Percentiles rank a stretch among this genome's conserved stretches.
These are phyloP conservation scores for Alisma plantagoaquatica DNA, from an alignment of 106 monocot genomes.

Conservation along the genomic window DNA sequence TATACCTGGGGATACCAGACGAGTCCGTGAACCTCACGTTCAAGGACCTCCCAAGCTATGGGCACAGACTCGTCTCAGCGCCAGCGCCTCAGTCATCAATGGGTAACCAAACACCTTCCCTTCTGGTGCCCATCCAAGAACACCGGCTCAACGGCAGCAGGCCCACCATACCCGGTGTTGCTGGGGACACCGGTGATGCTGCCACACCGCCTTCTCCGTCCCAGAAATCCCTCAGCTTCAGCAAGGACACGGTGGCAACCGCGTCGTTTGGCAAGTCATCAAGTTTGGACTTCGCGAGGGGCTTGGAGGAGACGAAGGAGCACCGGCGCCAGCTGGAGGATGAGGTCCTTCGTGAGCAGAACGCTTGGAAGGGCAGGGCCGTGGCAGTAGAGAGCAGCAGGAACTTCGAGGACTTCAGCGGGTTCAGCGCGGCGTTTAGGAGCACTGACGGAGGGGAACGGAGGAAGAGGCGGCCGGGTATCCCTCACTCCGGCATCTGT, in stretches of 20 bases:
- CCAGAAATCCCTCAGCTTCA: no score
- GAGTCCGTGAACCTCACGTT: constrained; percentile 36
- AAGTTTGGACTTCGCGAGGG: constrained; percentile 21
- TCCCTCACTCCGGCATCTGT: constrained; percentile 44
- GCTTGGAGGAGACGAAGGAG: not conserved
- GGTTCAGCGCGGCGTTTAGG: constrained; percentile 1
- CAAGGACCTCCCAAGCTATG: constrained; percentile 22
- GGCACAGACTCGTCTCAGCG: constrained; percentile 1
- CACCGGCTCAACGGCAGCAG: no score
- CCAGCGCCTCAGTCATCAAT: constrained; percentile 1
- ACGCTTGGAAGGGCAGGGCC: not conserved
- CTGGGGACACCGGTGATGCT: no score
- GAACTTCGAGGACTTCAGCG: constrained; percentile 1
- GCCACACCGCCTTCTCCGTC: no score
- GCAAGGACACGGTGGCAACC: no score
- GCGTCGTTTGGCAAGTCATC: constrained; percentile 16
- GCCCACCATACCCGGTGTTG: no score
- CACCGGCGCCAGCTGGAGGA: not conserved
- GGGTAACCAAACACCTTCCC: constrained; percentile 5
- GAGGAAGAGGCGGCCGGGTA: constrained; percentile 21
- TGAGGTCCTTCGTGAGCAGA: constrained; percentile 4
- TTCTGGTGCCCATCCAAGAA: not conserved
- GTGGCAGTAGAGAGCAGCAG: not conserved
- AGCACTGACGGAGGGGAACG: not conserved
- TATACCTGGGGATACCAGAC: constrained; percentile 36